phyloP scores from a whole-genome alignment of 2,329 filamentous ascomycete species.

The Trichoderma guizhouense region DNA sequence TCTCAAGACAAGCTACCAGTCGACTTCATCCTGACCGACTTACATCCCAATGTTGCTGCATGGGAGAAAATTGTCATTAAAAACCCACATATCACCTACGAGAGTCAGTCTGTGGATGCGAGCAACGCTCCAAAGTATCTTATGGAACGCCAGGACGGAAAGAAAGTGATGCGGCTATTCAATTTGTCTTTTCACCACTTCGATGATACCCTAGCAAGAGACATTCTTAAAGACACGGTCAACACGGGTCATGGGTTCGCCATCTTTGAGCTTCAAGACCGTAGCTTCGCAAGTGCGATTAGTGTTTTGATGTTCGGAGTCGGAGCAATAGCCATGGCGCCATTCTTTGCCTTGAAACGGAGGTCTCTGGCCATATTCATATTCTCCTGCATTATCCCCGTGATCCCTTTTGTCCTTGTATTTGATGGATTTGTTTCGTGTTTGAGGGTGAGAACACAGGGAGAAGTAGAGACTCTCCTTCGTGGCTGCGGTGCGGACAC shows the following conservation, averaged over 20 bases:
- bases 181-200: conserved; percentile 75
- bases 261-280: conserved; percentile 73
- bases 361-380: conserved; percentile 49
- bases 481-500: conserved; percentile 46
- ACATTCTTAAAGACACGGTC: conserved; percentile 62
- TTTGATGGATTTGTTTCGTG: conserved; percentile 69
- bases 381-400: conserved; percentile 43
- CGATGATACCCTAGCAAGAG: conserved; percentile 43
- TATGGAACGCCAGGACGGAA: conserved; percentile 36
- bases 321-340: conserved; percentile 49
- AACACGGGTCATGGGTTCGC: conserved; percentile 64
- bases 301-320: conserved; percentile 50
- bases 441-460: conserved; percentile 62
- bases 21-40: conserved; percentile 62
- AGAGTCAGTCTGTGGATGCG: conserved; percentile 62
- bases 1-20: conserved; percentile 33
- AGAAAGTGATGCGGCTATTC: conserved; percentile 65
- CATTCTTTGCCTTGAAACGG: conserved; percentile 52
- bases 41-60: conserved; percentile 60
- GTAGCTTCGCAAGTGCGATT: conserved; percentile 52
- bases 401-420: conserved; percentile 64
- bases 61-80: conserved; percentile 54
- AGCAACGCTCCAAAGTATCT: conserved; percentile 53
- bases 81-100: conserved; percentile 57
- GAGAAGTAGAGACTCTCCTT: conserved; percentile 61